Evolutionary conservation across 1,139 yeast genomes (phyloP).

Genomic region (Yamadazyma triangularis): DNA sequence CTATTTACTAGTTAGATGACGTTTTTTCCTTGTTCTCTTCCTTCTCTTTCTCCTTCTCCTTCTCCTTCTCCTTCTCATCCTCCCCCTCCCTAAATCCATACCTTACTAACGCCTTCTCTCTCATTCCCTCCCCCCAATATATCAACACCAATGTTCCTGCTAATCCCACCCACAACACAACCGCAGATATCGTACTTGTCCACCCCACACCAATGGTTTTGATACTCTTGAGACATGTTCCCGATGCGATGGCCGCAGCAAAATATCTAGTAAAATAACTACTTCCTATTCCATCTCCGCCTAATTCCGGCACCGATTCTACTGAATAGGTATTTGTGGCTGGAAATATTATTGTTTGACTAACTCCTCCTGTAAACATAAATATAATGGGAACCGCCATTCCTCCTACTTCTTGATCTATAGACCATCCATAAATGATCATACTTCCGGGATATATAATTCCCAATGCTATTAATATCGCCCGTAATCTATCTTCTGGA

Average conservation of each 20-base stretch:
- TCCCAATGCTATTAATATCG: constrained; percentile 28
- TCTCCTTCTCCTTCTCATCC: too few species aligned
- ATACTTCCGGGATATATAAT: constrained; percentile 33
- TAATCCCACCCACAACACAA: constrained; percentile 22
- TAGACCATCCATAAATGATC: constrained; percentile 49
- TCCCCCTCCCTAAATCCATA: too few species aligned
- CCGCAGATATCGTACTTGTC: constrained; percentile 40
- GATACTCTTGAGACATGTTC: constrained; percentile 38
- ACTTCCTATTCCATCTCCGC: constrained; percentile 44
- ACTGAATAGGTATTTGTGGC: constrained; percentile 49
- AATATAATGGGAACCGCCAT: constrained; percentile 46
- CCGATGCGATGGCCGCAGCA: constrained; percentile 48
- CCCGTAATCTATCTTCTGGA: constrained; percentile 47
- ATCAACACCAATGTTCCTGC: constrained; percentile 12
- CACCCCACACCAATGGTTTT: constrained; percentile 48
- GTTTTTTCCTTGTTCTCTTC: too few species aligned
- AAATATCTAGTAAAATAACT: constrained; percentile 45
- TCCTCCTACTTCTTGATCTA: constrained; percentile 45
- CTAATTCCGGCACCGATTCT: constrained; percentile 43
- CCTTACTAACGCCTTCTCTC: too few species aligned
- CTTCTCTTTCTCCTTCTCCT: too few species aligned
- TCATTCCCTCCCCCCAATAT: too few species aligned
- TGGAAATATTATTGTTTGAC: constrained; percentile 47
- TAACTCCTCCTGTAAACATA: constrained; percentile 42
- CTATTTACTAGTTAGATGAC: too few species aligned